Evolutionary conservation across 2,329 filamentous ascomycete species (phyloP), one percentile per base, ranked within the genome.

Genomic region (Alternaria viburni): DNA sequence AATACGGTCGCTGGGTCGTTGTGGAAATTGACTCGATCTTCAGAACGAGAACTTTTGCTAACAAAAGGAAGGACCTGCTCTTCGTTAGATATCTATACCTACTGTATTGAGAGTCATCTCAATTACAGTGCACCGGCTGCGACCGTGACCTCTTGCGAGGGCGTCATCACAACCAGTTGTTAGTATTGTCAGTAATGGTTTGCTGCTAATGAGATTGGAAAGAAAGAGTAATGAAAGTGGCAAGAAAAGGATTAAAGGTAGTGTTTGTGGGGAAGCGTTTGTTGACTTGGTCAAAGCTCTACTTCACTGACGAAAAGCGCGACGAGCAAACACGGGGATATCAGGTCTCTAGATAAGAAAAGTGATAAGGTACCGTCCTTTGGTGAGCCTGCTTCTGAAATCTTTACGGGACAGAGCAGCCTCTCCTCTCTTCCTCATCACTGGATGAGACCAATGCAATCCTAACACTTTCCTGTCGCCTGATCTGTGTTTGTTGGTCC

Each of bases 401-500:
- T 4, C 15, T 11, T 51, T 15, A 36, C 12, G 17, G 8, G 50
- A 59, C 7, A 49, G 17, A 10, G 26, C 17, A 9, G 3, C 12
- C 46, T 30, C 12, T 28, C 25, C 25, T 45, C 25, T 17, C 23
- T 36, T 51, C 28, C 21, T 47, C n/a, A 17, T 23, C 28, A 5
- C 15, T 9, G 8, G 17, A 25, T 6, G 43, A 19, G 7, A 47
- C 41, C 49, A 44, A 46, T 10, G 30, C 56, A 23, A 69, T 43
- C 25, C 50, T 68, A 30, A 74, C 61, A 55, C 69, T 73, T 30
- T 65, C 59, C 51, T 70, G 61, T 21, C 72, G 63, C 36, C 67
- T 36, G 28, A 77, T 72, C 28, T 68, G 65, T 58, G 69, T 62
- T 58, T 75, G 68, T 54, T 77, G 75, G 19, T 74, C 71, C 32